Conservation (phyloP, 164 flowering plant genomes). For the Buxus sempervirens region DNA sequence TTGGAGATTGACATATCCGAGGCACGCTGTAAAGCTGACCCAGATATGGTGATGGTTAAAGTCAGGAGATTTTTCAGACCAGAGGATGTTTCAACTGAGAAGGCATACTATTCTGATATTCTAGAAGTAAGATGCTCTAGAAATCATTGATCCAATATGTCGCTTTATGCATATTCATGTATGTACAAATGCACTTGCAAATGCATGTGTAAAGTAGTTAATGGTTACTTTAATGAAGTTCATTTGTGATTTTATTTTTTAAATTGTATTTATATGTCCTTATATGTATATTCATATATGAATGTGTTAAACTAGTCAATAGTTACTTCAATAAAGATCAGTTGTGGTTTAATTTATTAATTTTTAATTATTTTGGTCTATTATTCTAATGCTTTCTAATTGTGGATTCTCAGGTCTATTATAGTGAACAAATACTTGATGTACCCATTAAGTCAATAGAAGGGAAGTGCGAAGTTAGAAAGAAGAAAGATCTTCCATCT, state of each 20-base stretch:
- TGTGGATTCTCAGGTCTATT: conserved; percentile 55
- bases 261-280: too few relatives aligned
- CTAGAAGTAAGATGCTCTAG: conserved; percentile 53
- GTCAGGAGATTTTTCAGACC: conserved; percentile 88
- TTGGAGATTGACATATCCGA: conserved; percentile 45
- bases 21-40: conserved; percentile 29
- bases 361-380: not conserved
- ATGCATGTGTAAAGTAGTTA: too few relatives aligned
- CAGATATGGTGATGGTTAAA: conserved; percentile 39
- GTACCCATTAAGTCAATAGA: conserved; percentile 47
- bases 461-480: conserved; percentile 83
- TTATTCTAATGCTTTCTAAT: not conserved
- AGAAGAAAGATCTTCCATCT: conserved; percentile 59
- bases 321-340: too few relatives aligned
- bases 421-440: conserved; percentile 57
- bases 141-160: too few relatives aligned
- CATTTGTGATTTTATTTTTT: too few relatives aligned
- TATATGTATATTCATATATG: not conserved
- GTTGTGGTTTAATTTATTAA: too few relatives aligned
- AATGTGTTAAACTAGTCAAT: too few relatives aligned
- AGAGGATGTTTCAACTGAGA: conserved; percentile 78
- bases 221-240: too few relatives aligned
- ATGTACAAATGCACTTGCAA: not conserved
- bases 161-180: not conserved
- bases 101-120: conserved; percentile 81